Conservation (phyloP, 2,329 filamentous ascomycete species). For the Calonectria pseudoreteaudii region DNA sequence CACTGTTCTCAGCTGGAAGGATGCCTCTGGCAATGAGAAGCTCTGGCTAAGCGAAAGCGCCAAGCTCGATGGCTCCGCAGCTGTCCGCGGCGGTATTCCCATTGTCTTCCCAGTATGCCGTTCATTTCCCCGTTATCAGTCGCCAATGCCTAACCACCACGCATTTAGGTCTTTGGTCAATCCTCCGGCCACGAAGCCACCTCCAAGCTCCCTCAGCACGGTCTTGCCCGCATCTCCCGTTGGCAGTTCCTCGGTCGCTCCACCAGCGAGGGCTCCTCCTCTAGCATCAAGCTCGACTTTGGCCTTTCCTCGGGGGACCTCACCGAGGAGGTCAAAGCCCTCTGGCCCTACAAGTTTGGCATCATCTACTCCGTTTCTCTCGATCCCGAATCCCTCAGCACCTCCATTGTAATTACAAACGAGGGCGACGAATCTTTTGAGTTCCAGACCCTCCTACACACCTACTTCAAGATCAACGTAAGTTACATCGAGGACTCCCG, state of each 20-base stretch:
- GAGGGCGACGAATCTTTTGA: slow-evolving; percentile 86
- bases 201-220: slow-evolving; percentile 86
- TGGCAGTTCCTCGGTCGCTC: slow-evolving; percentile 97
- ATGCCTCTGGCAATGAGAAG: slow-evolving; percentile 81
- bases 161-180: slow-evolving; percentile 82
- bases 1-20: slow-evolving; percentile 94
- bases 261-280: slow-evolving; percentile 65
- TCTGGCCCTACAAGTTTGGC: slow-evolving; percentile 90
- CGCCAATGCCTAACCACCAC: slow-evolving; percentile 10
- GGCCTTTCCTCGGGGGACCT: slow-evolving; percentile 83
- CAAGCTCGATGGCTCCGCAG: slow-evolving; percentile 85
- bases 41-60: slow-evolving; percentile 87
- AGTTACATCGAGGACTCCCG: slow-evolving; percentile 46
- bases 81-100: slow-evolving; percentile 91
- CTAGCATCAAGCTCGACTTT: slow-evolving; percentile 92
- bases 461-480: slow-evolving; percentile 86
- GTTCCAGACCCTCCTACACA: slow-evolving; percentile 92
- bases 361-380: slow-evolving; percentile 95
- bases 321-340: slow-evolving; percentile 72
- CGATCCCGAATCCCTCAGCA: slow-evolving; percentile 78
- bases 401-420: slow-evolving; percentile 88
- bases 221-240: slow-evolving; percentile 87
- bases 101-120: slow-evolving; percentile 87
- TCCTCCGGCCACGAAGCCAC: slow-evolving; percentile 82
- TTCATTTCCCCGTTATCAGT: neutral